phyloP scores from a whole-genome alignment of 768 basidiomycete genomes.

The Tulasnella sp. region DNA sequence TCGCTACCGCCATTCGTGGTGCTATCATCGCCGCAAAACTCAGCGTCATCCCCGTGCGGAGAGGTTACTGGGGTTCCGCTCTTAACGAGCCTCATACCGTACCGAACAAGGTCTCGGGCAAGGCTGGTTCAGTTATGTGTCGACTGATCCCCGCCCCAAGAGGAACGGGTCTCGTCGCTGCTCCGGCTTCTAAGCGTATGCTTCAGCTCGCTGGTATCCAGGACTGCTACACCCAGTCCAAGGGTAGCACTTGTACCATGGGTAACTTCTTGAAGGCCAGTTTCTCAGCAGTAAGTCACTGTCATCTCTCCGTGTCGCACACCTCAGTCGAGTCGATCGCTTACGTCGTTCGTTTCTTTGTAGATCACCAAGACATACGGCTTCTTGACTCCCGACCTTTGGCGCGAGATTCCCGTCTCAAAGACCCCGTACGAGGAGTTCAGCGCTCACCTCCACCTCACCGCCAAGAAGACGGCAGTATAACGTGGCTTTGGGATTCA shows the following conservation, averaged over 20 bases:
- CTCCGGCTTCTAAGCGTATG: slow-evolving; percentile 92
- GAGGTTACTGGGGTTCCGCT: slow-evolving; percentile 99
- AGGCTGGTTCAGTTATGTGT: slow-evolving; percentile 99
- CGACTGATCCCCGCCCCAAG: slow-evolving; percentile 96
- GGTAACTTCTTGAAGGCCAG: slow-evolving; percentile 98
- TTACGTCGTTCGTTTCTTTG: no score
- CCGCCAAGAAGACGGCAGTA: slow-evolving; percentile 39
- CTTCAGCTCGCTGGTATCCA: slow-evolving; percentile 96
- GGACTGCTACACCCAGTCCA: slow-evolving; percentile 96
- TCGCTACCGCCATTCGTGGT: slow-evolving; percentile 97
- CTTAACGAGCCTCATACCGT: slow-evolving; percentile 99
- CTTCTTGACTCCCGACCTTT: slow-evolving; percentile 97
- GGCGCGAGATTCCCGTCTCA: slow-evolving; percentile 87
- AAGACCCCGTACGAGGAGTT: slow-evolving; percentile 93
- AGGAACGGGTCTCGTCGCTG: slow-evolving; percentile 99
- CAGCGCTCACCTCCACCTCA: slow-evolving; percentile 83
- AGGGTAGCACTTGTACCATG: slow-evolving; percentile 98
- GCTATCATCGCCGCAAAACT: slow-evolving; percentile 99
- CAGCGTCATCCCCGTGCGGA: slow-evolving; percentile 92
- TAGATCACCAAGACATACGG: slow-evolving; percentile 97
- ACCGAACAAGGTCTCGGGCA: slow-evolving; percentile 95
- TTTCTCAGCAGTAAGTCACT: slow-evolving; percentile 66
- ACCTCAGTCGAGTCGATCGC: no score
- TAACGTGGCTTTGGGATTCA: background rate
- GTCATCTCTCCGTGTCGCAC: background rate